A percentile compares a stretch with the other conserved stretches of the same genome.
phyloP scores from a whole-genome alignment of 208 protist genomes.

The Balamuthia mandrillaris region DNA sequence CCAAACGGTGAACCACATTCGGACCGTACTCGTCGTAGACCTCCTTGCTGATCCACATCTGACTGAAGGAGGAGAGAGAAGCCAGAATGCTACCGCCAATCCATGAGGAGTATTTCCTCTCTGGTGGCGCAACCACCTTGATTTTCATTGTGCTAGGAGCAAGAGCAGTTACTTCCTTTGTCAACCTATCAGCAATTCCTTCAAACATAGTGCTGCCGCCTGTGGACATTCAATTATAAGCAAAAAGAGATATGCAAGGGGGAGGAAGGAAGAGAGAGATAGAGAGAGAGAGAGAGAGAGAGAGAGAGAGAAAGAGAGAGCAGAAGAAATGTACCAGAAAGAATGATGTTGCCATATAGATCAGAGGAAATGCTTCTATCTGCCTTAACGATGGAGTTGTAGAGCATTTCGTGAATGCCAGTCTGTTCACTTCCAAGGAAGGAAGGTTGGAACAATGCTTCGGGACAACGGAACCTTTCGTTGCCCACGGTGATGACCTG shows the following conservation, averaged over 20 bases:
- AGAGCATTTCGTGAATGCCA: constrained; percentile 93
- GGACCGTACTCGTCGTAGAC: constrained; percentile 97
- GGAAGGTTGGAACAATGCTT: constrained; percentile 93
- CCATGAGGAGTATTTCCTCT: constrained; percentile 73
- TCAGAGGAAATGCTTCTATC: constrained; percentile 90
- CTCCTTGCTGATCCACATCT: constrained; percentile 97
- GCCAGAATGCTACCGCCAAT: constrained; percentile 77
- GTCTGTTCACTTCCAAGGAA: constrained; percentile 85
- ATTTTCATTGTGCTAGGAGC: constrained; percentile 62
- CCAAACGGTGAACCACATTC: constrained; percentile 95
- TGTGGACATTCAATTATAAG: no score
- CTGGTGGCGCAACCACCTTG: constrained; percentile 18
- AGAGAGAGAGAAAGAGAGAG: no score
- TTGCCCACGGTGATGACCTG: constrained; percentile 76
- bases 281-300: no score
- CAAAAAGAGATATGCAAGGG: no score
- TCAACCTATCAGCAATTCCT: constrained; percentile 87
- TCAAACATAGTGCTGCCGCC: constrained; percentile 44
- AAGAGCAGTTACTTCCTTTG: constrained; percentile 89
- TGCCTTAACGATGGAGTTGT: constrained; percentile 93
- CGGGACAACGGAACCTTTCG: constrained; percentile 85
- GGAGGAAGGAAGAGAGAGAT: no score
- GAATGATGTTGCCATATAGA: constrained; percentile 91
- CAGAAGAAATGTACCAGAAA: no score
- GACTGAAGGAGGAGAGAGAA: constrained; percentile 57